Conservation (phyloP, 2,329 filamentous ascomycete species). For the Xylariales sp. region DNA sequence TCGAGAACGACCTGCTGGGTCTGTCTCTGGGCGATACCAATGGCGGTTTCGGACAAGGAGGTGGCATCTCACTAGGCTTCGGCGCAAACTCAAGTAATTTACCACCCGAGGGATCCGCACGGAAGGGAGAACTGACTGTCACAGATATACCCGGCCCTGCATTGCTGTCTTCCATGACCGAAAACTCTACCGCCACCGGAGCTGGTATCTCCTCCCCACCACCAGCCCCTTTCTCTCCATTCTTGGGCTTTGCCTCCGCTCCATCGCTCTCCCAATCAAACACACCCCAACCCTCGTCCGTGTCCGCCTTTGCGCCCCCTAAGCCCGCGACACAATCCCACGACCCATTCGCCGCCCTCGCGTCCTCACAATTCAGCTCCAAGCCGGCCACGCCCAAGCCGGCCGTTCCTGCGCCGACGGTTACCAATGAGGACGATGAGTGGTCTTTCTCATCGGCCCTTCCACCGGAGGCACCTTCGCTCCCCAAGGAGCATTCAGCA, state of each 20-base stretch:
- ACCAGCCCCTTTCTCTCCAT: slow-evolving; percentile 48
- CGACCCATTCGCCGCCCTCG: slow-evolving; percentile 51
- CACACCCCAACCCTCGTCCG: slow-evolving; percentile 45
- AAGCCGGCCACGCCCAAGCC: slow-evolving; percentile 32
- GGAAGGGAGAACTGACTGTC: background rate
- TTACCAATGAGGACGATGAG: slow-evolving; percentile 70
- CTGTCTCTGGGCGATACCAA: slow-evolving; percentile 74
- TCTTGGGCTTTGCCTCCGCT: slow-evolving; percentile 51
- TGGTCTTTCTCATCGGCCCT: slow-evolving; percentile 91
- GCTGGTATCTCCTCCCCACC: slow-evolving; percentile 28
- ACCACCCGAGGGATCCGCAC: background rate
- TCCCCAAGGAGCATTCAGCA: slow-evolving; percentile 58
- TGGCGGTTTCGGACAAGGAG: slow-evolving; percentile 63
- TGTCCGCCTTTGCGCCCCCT: slow-evolving; percentile 40
- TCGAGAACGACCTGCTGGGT: slow-evolving; percentile 89
- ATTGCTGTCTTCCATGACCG: slow-evolving; percentile 58
- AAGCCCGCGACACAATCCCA: slow-evolving; percentile 26
- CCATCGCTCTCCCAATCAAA: slow-evolving; percentile 43
- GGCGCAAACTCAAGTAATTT: slow-evolving; percentile 62
- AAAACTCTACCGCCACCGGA: slow-evolving; percentile 53
- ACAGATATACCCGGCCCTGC: slow-evolving; percentile 61
- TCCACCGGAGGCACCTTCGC: slow-evolving; percentile 50
- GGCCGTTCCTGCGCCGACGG: slow-evolving; percentile 20
- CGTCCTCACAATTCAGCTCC: slow-evolving; percentile 33
- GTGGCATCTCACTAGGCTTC: slow-evolving; percentile 79